Evolutionary conservation across 805 yeast genomes (phyloP), one percentile per base, ranked within the genome.

Genomic region (Danielia reshetovae): DNA sequence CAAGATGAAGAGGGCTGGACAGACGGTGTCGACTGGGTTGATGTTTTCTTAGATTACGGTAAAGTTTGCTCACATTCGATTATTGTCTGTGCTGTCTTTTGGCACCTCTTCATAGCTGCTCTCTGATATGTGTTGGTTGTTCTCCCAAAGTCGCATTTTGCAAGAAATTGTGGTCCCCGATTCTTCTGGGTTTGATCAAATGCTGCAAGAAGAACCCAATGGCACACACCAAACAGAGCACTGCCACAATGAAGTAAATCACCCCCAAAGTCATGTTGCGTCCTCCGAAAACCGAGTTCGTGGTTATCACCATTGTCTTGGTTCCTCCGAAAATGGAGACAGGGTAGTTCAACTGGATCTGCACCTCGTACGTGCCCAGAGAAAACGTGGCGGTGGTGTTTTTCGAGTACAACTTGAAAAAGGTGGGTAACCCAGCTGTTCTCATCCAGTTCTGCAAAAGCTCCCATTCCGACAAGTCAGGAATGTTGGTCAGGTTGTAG

Each of bases 391-490:
- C 65, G 2, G 76, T 66, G 39, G 77, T 81, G 60, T 86, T 89
- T 47, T 83, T 77, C 29, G 82, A 72, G 27, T 88, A 89, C 24
- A 88, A 62, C 55, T 93, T 90, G 69, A 83, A 79, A 54, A 93
- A 90, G 9, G 82, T 77, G 18, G 97, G 95, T 43, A 90, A 68
- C 0, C 95, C 96, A 0, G 97, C 96, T 1, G 97, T 88, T 51
- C 95, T 77, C 97, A 90, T 90, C 98, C 98, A 90, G 59, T 88
- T 90, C 66, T 88, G 96, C 49, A 90, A 75, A 45, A 80, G 80
- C 54, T 86, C 90, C 87, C 93, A 80, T 24, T 62, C 55, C 2
- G 85, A 71, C 30, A 90, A 55, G 53, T 85, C 81, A 3, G 95
- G 95, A 41, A 90, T 49, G 57, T 86, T 87, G 5, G 75, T 76